A percentile compares a stretch with the other conserved stretches of the same genome.
phyloP scores from a whole-genome alignment of 495 filamentous ascomycete genomes.

The Clohesyomyces aquaticus region DNA sequence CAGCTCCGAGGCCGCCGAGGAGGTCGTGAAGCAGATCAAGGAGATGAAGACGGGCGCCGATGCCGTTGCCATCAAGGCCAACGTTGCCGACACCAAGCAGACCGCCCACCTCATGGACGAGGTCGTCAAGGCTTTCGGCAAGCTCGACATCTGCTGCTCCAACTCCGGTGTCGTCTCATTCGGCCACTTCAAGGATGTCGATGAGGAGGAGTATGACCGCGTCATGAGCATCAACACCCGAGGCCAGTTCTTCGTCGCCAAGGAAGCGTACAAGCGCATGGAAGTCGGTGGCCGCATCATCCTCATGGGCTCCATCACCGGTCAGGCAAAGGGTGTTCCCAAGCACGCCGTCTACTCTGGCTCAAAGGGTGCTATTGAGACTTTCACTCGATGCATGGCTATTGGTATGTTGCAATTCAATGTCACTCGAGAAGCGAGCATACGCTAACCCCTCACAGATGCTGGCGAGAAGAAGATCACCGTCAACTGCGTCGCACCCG shows the following conservation, averaged over 20 bases:
- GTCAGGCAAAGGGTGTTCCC: constrained; percentile 63
- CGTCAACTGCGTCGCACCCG: constrained; percentile 68
- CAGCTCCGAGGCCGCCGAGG: constrained; percentile 52
- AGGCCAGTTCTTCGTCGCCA: constrained; percentile 67
- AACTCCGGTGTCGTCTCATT: constrained; percentile 62
- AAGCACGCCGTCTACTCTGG: constrained; percentile 67
- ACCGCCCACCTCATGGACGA: constrained; percentile 53
- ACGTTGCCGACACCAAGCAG: constrained; percentile 54
- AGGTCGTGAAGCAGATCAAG: constrained; percentile 54
- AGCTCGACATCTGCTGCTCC: constrained; percentile 56
- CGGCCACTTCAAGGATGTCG: constrained; percentile 53
- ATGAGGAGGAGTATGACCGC: constrained; percentile 57
- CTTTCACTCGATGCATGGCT: constrained; percentile 60
- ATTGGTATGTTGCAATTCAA: constrained; percentile 45
- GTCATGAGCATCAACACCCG: constrained; percentile 64
- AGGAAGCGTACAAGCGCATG: constrained; percentile 67
- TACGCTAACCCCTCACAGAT: constrained; percentile 40
- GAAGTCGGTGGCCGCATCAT: constrained; percentile 65
- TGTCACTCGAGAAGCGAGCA: background rate
- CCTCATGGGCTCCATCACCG: constrained; percentile 67
- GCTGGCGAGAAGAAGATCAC: constrained; percentile 59
- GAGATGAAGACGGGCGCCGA: constrained; percentile 45
- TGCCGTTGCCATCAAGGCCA: constrained; percentile 56
- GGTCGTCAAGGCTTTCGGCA: constrained; percentile 51
- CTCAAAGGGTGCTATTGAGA: constrained; percentile 62